Base-by-base conservation (phyloP, 768 basidiomycete species). In the Cytidiella melzeri region DNA sequence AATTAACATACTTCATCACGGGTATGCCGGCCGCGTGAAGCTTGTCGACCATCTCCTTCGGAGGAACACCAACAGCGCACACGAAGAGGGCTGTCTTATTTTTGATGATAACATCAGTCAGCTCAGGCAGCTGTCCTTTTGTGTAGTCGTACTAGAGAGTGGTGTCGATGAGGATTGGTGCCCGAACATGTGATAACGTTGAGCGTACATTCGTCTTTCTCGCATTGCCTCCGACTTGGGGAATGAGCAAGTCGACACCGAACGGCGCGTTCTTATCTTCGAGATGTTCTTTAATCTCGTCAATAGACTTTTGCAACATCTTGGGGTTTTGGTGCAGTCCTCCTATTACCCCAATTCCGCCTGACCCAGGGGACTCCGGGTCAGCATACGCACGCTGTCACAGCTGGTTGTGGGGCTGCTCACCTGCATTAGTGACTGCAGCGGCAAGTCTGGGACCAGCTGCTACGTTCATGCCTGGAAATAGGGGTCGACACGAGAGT, bases 401-500 rank as follows among this genome's bases (percentile, higher is more conserved):
- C n/a, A n/a, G n/a, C n/a, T n/a, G n/a, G n/a, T n/a, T n/a, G n/a
- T 20, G 13, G 21, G 41, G 19, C 40, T 34, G 15, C 64, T 39
- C 53, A 74, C 85, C 92, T 19, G 92, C 80, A 60, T 93, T 93
- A n/a, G 89, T 89, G n/a, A 93, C 89, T 1, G 87, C 81, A 19
- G 90, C 92, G 18, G 91, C 91, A 6, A 93, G 69, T 65, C 75
- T 84, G 10, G 90, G 87, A 5, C 88, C 88, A 41, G 90, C 87
- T 45, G 89, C 90, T 26, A 92, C 82, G 61, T 88, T 90, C 89
- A 92, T 91, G 48, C 84, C 77, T 68, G 20, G 28, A 21, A 15
- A 43, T 3, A 2, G 7, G 26, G n/a, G 5, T 13, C 45, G 41
- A 54, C 41, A 51, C 24, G 36, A 34, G 52, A 53, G 38, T 15